These are phyloP conservation scores for Hericium rajendrae DNA, from an alignment of 768 basidiomycete species.

Conservation along the genomic window DNA sequence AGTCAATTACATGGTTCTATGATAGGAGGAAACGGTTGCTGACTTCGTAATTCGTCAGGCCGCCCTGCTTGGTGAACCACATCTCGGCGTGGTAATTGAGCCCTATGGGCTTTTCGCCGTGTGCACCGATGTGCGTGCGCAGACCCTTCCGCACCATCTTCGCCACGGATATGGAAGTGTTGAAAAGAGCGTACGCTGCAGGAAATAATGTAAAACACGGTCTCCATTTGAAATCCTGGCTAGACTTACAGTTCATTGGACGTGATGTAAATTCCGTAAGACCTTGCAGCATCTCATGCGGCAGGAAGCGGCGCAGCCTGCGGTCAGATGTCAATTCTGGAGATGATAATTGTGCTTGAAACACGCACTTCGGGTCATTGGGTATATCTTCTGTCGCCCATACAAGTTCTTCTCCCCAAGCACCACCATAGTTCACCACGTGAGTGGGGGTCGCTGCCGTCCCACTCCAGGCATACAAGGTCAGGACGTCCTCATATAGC, in stretches of 20 bases:
- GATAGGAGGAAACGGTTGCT: conserved; percentile 2
- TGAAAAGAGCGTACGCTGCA: conserved; percentile 37
- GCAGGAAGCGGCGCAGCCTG: not conserved
- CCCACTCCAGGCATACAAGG: conserved; percentile 54
- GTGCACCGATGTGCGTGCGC: conserved; percentile 59
- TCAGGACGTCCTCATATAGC: conserved; percentile 27
- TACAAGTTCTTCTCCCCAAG: conserved; percentile 54
- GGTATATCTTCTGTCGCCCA: conserved; percentile 61
- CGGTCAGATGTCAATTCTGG: not conserved
- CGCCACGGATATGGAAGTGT: conserved; percentile 57
- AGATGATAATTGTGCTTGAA: no score
- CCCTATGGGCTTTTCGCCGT: conserved; percentile 62
- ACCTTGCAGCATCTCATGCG: not conserved
- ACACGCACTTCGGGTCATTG: conserved; percentile 28
- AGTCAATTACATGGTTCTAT: not conserved
- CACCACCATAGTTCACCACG: conserved; percentile 70
- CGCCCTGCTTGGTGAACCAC: conserved; percentile 52
- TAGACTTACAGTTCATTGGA: not conserved
- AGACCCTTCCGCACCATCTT: conserved; percentile 61
- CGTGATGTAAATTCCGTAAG: not conserved
- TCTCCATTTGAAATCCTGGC: not conserved
- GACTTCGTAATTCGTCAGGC: conserved; percentile 64
- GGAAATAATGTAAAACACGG: not conserved
- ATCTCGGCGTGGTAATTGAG: conserved; percentile 74
- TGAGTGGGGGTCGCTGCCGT: conserved; percentile 70